Evolutionary conservation across 2,329 filamentous ascomycete genomes (phyloP).

Genomic region (Aspergillus japonicus): DNA sequence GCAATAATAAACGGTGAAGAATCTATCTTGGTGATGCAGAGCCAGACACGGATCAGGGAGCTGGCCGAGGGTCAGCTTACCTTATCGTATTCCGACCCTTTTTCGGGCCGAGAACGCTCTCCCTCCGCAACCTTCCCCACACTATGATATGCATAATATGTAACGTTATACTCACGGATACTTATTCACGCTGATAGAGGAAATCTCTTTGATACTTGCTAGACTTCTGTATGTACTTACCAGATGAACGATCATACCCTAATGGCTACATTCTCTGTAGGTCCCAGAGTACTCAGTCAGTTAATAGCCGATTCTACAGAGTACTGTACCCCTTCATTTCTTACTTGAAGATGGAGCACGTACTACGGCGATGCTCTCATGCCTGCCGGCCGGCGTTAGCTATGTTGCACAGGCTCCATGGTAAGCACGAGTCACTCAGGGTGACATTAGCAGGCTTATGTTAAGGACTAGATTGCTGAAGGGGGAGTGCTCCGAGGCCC

Average conservation of each 20-base stretch:
- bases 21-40: not conserved
- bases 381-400: conserved; percentile 51
- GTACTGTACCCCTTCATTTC: conserved; percentile 73
- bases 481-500: conserved; percentile 60
- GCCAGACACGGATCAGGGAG: no score
- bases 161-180: no score
- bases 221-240: no score
- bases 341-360: conserved; percentile 66
- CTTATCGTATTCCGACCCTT: no score
- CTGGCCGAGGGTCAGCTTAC: no score
- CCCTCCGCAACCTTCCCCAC: no score
- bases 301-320: conserved; percentile 33
- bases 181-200: no score
- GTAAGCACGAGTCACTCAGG: conserved; percentile 61
- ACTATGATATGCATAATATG: no score
- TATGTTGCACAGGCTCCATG: conserved; percentile 61
- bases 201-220: no score
- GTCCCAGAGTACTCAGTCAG: conserved; percentile 17
- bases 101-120: no score
- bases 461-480: conserved; percentile 61
- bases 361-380: conserved; percentile 76
- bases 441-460: conserved; percentile 61
- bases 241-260: not conserved
- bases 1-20: not conserved
- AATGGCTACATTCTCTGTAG: conserved; percentile 51